Evolutionary conservation across 2,329 filamentous ascomycete species (phyloP).

Genomic region (Niveomyces coronatus): DNA sequence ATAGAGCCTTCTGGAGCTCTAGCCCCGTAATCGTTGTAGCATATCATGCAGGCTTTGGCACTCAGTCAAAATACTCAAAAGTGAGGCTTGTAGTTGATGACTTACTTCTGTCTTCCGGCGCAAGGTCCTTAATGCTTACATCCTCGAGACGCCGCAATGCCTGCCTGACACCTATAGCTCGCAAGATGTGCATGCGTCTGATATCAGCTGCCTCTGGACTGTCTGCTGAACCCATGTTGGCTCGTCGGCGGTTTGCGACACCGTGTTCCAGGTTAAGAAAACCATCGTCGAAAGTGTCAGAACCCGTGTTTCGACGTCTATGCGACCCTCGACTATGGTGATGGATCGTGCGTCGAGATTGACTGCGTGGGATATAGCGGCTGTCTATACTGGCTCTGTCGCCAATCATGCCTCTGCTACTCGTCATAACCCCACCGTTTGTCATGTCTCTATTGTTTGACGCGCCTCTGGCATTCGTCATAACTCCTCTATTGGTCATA

Average conservation of each 20-base stretch:
- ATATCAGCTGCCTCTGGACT: constrained; percentile 24
- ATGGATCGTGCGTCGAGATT: too few relatives aligned
- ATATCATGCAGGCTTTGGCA: constrained; percentile 47
- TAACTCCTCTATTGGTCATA: too few relatives aligned
- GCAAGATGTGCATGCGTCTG: constrained; percentile 34
- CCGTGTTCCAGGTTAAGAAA: too few relatives aligned
- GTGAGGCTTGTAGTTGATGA: constrained; percentile 12
- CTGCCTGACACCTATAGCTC: constrained; percentile 36
- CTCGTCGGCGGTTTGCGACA: constrained; percentile 7
- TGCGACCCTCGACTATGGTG: too few relatives aligned
- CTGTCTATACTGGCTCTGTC: too few relatives aligned
- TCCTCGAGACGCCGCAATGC: constrained; percentile 37
- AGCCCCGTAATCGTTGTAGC: constrained; percentile 52
- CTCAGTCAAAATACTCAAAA: not conserved
- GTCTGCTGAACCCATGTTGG: constrained; percentile 9
- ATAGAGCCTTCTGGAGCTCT: constrained; percentile 46
- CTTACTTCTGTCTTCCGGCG: constrained; percentile 39
- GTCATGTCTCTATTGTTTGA: too few relatives aligned
- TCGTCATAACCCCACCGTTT: too few relatives aligned
- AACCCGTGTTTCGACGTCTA: too few relatives aligned
- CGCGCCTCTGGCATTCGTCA: too few relatives aligned
- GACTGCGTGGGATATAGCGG: too few relatives aligned
- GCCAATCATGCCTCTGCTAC: too few relatives aligned
- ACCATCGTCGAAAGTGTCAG: too few relatives aligned
- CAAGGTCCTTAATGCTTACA: constrained; percentile 34